phyloP scores from a whole-genome alignment of 176 grass and related monocot genomes.

The Dactylis glomerata region DNA sequence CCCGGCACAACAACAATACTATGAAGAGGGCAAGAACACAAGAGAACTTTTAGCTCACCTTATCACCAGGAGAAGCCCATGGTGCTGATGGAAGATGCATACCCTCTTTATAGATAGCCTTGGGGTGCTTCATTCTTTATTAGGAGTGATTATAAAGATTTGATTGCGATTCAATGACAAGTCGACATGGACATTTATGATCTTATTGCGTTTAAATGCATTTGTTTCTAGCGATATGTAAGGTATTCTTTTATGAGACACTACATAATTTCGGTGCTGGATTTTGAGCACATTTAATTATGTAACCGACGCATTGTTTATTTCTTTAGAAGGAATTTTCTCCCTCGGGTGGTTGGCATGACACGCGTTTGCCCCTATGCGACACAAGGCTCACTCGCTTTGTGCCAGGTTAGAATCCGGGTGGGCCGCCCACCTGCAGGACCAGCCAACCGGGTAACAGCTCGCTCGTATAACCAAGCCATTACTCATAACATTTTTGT shows the following conservation, averaged over 20 bases:
- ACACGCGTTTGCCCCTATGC: background rate
- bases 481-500: constrained; percentile 1
- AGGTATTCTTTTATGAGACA: constrained; percentile 26
- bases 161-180: constrained; percentile 18
- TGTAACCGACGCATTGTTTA: background rate
- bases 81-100: constrained; percentile 8
- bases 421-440: background rate
- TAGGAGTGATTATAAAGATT: background rate
- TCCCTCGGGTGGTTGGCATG: background rate
- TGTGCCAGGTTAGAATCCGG: background rate
- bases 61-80: constrained; percentile 33
- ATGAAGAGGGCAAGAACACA: constrained; percentile 35
- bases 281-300: constrained; percentile 23
- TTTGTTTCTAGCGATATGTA: constrained; percentile 16
- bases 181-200: background rate
- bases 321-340: background rate
- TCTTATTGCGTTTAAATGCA: background rate
- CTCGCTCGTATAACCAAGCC: background rate
- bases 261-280: constrained; percentile 1
- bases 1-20: background rate
- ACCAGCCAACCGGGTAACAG: background rate
- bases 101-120: background rate
- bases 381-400: background rate
- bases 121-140: background rate
- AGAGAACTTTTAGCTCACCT: constrained; percentile 39